Base-by-base conservation (phyloP, 495 filamentous ascomycete genomes). In the Acidiella bohemica region DNA sequence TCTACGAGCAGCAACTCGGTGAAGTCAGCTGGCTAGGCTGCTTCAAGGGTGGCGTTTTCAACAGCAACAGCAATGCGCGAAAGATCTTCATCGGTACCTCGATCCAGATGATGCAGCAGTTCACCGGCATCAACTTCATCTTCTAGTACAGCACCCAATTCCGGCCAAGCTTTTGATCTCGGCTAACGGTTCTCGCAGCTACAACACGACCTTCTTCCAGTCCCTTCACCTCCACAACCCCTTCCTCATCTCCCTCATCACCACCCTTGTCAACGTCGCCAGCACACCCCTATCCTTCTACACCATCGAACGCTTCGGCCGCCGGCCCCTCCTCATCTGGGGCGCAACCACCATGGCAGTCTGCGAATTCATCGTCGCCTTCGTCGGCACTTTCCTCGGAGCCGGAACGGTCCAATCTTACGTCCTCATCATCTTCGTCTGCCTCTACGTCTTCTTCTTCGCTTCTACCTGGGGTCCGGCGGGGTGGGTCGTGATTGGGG, bases 141-240 rank as follows among this genome's bases (percentile, higher is more conserved):
- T 40, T 20, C 39, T 36, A 30, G 72, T 93, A 87, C 69, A 90
- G 80, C 59, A 78, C 77, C 31, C n/a, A n/a, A n/a, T n/a, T n/a
- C n/a, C n/a, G n/a, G n/a, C n/a, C n/a, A n/a, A n/a, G n/a, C n/a
- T n/a, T n/a, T n/a, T n/a, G n/a, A n/a, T n/a, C n/a, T n/a, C n/a
- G n/a, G n/a, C n/a, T n/a, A n/a, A n/a, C n/a, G n/a, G n/a, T n/a
- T n/a, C n/a, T n/a, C n/a, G n/a, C n/a, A n/a, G n/a, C n/a, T n/a
- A n/a, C n/a, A n/a, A n/a, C n/a, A n/a, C n/a, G n/a, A 84, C 81
- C 20, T 71, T 76, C 36, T 88, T 87, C 73, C 80, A 90, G 64
- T 53, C 67, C 58, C 67, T 77, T 22, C 75, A 66, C 49, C 80
- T 92, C 53, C 46, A 45, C 26, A 73, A 86, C 65, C 69, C 78